Evolutionary conservation across 2,329 filamentous ascomycete species (phyloP), one percentile per base, ranked within the genome.

Genomic region (Diplocarpon rosae): DNA sequence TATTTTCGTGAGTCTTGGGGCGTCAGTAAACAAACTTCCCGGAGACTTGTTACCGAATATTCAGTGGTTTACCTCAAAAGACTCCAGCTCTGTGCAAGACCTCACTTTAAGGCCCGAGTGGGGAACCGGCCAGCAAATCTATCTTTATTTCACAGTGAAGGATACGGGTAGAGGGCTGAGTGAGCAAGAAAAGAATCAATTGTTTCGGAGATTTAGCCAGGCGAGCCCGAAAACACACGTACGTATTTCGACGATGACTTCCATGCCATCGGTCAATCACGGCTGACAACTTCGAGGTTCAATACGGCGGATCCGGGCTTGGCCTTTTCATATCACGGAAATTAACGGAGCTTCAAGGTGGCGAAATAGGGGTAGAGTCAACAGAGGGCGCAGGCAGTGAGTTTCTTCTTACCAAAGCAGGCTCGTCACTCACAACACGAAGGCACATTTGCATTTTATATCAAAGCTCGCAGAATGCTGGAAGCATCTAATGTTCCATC

Each of bases 191-290:
- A 79, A 76, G 60, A 79, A 78, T 49, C 64, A 77, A 8, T 67
- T 85, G 0, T 85, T 85, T 54, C 71, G 80, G 46, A 69, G 79
- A 0, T 84, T 84, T 62, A 78, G 76, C 5, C 80, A 85, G 60
- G 80, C 79, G 0, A 64, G 59, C 0, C 65, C 66, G 0, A 56
- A 63, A 24, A 69, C 66, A 0, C 66, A 69, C 46, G 79, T 52
- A 28, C 10, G 43, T 24, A 24, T 3, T 42, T 2, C 9, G 30
- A 24, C 20, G 20, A 24, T 24, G 20, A 24, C 30, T 13, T 3
- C 7, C 11, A 17, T 31, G 6, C 13, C 12, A 12, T 3, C 12
- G 27, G 5, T 37, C 15, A 12, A 2, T 12, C 2, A 24, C 2
- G 34, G 28, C 37, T 50, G 13, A 52, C 34, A 12, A 7, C 12